Percentiles rank a stretch among this genome's conserved stretches.
These are phyloP conservation scores for Coniella vitis DNA, from an alignment of 2,329 filamentous ascomycete genomes.

Conservation along the genomic window DNA sequence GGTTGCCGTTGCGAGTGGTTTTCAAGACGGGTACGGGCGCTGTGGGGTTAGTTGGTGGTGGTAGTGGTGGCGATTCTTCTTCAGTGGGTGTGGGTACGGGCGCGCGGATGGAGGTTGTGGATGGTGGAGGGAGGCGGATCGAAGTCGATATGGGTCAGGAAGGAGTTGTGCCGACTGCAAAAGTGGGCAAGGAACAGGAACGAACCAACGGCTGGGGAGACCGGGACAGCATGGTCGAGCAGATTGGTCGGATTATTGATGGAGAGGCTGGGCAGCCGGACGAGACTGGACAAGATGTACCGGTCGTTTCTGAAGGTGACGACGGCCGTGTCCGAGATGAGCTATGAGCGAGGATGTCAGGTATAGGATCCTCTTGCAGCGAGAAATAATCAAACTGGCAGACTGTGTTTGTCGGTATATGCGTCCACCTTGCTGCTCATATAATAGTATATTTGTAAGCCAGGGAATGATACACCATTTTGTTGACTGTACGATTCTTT, in stretches of 20 bases:
- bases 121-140: slow-evolving; percentile 17
- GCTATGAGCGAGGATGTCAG: slow-evolving; percentile 22
- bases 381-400: too few relatives aligned
- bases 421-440: too few relatives aligned
- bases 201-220: slow-evolving; percentile 21
- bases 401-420: too few relatives aligned
- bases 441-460: too few relatives aligned
- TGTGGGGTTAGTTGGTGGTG: slow-evolving; percentile 42
- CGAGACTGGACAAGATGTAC: slow-evolving; percentile 5
- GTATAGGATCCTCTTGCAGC: not conserved
- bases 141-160: slow-evolving; percentile 27
- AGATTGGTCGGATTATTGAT: slow-evolving; percentile 50
- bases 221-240: slow-evolving; percentile 39
- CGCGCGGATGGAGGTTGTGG: slow-evolving; percentile 21
- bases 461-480: too few relatives aligned
- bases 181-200: slow-evolving; percentile 31
- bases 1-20: slow-evolving; percentile 67
- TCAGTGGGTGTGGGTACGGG: slow-evolving; percentile 8
- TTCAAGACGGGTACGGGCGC: slow-evolving; percentile 53
- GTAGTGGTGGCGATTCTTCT: too few relatives aligned
- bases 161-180: slow-evolving; percentile 42
- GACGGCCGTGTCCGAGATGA: slow-evolving; percentile 31
- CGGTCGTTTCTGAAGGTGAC: slow-evolving; percentile 17
- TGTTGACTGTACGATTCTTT: too few relatives aligned
- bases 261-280: slow-evolving; percentile 10